phyloP scores from a whole-genome alignment of 2,329 filamentous ascomycete genomes.

The Cytospora schulzeri region DNA sequence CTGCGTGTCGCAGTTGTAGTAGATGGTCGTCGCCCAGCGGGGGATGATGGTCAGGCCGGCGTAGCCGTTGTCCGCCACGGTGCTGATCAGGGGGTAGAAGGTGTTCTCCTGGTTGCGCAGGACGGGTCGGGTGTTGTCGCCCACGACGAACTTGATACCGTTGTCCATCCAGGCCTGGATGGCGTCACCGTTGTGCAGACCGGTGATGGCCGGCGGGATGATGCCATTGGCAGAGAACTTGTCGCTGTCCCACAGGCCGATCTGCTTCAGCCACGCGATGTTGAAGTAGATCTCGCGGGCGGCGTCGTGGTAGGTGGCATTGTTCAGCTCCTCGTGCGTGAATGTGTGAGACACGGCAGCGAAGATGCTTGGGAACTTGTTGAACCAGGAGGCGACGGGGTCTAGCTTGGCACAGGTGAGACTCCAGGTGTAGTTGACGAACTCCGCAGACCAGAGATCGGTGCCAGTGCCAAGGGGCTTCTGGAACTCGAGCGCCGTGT shows the following conservation, averaged over 20 bases:
- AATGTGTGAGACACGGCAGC: slow-evolving; percentile 65
- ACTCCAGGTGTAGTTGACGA: slow-evolving; percentile 54
- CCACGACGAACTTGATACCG: slow-evolving; percentile 62
- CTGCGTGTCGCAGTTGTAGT: slow-evolving; percentile 64
- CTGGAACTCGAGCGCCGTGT: slow-evolving; percentile 48
- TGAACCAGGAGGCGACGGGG: slow-evolving; percentile 56
- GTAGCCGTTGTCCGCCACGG: slow-evolving; percentile 51
- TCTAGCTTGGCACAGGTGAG: slow-evolving; percentile 52
- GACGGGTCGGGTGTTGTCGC: slow-evolving; percentile 61
- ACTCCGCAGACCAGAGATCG: slow-evolving; percentile 53
- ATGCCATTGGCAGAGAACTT: slow-evolving; percentile 57
- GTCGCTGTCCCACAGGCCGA: slow-evolving; percentile 48
- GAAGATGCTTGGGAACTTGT: slow-evolving; percentile 56
- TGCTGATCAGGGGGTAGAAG: slow-evolving; percentile 59
- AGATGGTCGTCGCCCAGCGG: slow-evolving; percentile 63
- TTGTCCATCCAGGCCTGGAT: slow-evolving; percentile 61
- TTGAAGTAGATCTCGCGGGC: slow-evolving; percentile 62
- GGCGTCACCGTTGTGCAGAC: slow-evolving; percentile 65
- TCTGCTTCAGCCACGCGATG: slow-evolving; percentile 58
- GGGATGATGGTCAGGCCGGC: slow-evolving; percentile 59
- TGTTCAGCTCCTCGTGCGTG: slow-evolving; percentile 60
- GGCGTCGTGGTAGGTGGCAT: slow-evolving; percentile 60
- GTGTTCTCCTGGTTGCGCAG: slow-evolving; percentile 54
- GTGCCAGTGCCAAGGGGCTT: slow-evolving; percentile 54
- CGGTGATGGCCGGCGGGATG: slow-evolving; percentile 65